Conservation (phyloP, 2,329 filamentous ascomycete species). For the Parastagonospora avenae region DNA sequence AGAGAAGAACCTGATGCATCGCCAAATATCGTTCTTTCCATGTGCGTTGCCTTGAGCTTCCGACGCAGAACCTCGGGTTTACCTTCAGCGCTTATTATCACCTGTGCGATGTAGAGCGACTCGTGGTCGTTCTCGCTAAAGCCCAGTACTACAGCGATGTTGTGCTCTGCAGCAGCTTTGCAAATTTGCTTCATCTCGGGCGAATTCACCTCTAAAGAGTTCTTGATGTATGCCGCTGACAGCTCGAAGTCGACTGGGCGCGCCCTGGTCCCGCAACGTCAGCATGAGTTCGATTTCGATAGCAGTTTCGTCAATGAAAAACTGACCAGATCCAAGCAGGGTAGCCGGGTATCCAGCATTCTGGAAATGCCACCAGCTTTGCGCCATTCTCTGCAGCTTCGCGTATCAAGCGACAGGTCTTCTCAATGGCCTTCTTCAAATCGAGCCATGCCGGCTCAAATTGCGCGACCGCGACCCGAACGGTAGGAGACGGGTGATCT, state of each 20-base stretch:
- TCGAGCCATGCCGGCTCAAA: constrained; percentile 67
- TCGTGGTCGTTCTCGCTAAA: constrained; percentile 47
- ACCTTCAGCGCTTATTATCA: constrained; percentile 43
- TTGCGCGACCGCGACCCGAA: constrained; percentile 58
- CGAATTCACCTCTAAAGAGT: constrained; percentile 49
- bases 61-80: constrained; percentile 44
- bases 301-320: not conserved
- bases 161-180: constrained; percentile 36
- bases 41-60: constrained; percentile 52
- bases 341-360: constrained; percentile 55
- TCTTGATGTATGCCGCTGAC: constrained; percentile 51
- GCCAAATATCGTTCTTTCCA: constrained; percentile 52
- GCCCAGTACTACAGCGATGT: constrained; percentile 47
- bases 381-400: constrained; percentile 61
- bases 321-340: constrained; percentile 54
- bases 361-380: constrained; percentile 58
- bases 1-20: constrained; percentile 44
- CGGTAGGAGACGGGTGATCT: too few relatives aligned
- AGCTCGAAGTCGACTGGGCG: constrained; percentile 50
- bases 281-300: not conserved
- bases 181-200: constrained; percentile 52
- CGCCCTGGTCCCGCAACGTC: constrained; percentile 31
- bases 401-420: constrained; percentile 62
- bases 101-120: constrained; percentile 50
- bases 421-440: constrained; percentile 58